Conservation (phyloP, 495 filamentous ascomycete genomes). For the Aspergillus sparsus region DNA sequence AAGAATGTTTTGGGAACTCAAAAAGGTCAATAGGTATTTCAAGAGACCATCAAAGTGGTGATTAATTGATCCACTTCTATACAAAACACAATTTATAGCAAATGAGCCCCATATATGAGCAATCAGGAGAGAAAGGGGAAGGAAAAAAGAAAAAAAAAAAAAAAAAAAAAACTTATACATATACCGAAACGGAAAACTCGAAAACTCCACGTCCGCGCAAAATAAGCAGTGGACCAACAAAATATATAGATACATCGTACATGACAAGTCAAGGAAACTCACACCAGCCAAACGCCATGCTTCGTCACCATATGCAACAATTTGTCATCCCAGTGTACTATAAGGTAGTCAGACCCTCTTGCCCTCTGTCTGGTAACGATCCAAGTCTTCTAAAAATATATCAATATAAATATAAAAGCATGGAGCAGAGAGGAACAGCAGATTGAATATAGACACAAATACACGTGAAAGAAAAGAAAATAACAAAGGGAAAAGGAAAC, state of each 20-base stretch:
- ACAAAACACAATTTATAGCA: no score
- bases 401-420: no score
- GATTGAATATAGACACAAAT: conserved; percentile 6
- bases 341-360: not conserved
- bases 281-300: conserved; percentile 17
- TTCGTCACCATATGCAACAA: not conserved
- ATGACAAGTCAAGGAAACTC: conserved; percentile 7
- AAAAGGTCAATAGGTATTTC: not conserved
- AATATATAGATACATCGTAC: conserved; percentile 19
- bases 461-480: conserved; percentile 12
- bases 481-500: conserved; percentile 14
- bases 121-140: no score
- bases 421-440: not conserved
- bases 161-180: not conserved
- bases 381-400: conserved; percentile 5
- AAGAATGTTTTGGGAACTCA: not conserved
- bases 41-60: no score
- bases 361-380: not conserved
- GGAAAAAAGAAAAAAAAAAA: no score
- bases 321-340: conserved; percentile 1
- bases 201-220: conserved; percentile 1
- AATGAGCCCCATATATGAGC: no score
- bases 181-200: conserved; percentile 1
- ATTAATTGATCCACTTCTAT: no score
- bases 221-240: conserved; percentile 4